Conservation (phyloP, 1,139 yeast species). For the Maudiozyma humilis region DNA sequence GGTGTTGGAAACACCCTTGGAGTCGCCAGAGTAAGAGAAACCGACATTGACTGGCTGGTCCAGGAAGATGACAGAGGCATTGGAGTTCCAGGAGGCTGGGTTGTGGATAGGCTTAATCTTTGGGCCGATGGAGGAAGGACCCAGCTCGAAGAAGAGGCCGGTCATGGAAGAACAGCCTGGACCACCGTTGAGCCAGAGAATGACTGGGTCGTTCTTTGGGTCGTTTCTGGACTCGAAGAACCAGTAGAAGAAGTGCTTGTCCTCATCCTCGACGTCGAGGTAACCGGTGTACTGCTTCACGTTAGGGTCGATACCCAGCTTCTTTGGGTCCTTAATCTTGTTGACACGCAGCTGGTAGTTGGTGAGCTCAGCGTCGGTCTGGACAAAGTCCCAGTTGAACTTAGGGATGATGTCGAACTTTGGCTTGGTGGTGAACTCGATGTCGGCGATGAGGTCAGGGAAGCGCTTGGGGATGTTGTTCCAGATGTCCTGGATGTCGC, state of each 20-base stretch:
- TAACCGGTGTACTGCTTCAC: conserved; percentile 84
- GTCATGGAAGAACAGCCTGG: conserved; percentile 89
- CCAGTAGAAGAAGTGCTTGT: conserved; percentile 81
- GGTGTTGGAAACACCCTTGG: conserved; percentile 53
- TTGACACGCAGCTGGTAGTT: conserved; percentile 57
- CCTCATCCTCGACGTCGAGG: conserved; percentile 73
- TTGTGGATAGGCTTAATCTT: conserved; percentile 64
- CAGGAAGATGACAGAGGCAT: conserved; percentile 82
- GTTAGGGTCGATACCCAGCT: conserved; percentile 60
- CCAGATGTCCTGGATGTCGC: conserved; percentile 49
- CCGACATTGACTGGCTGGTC: conserved; percentile 96
- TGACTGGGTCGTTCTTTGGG: conserved; percentile 75
- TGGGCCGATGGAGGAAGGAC: conserved; percentile 67
- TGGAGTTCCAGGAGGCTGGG: conserved; percentile 80
- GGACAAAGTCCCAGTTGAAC: conserved; percentile 49
- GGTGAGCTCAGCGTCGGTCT: conserved; percentile 36
- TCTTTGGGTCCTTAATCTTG: conserved; percentile 40
- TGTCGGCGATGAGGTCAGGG: conserved; percentile 43
- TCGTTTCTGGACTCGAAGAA: conserved; percentile 86
- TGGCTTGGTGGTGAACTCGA: conserved; percentile 46
- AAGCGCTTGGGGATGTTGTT: conserved; percentile 49
- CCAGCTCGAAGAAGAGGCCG: conserved; percentile 86
- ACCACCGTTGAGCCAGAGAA: conserved; percentile 86
- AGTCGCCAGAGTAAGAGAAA: conserved; percentile 63
- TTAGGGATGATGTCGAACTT: conserved; percentile 20